Percentiles rank a stretch among this genome's conserved stretches.
phyloP scores from a whole-genome alignment of 495 filamentous ascomycete genomes.

The Delitschia confertaspora region DNA sequence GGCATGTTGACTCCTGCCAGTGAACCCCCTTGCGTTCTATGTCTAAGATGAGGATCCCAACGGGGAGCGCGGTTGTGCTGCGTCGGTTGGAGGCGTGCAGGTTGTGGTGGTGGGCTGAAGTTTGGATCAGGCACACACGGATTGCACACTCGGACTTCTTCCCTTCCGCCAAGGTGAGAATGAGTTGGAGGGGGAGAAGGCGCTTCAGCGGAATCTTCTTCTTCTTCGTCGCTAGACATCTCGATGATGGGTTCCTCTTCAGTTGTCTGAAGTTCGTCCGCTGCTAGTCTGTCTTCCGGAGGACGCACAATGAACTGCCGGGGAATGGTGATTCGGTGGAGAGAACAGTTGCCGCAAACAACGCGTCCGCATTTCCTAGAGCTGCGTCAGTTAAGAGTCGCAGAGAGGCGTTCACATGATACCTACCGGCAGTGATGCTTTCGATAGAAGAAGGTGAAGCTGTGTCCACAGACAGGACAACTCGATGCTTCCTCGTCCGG shows the following conservation, averaged over 20 bases:
- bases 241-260: slow-evolving; percentile 37
- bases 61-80: background rate
- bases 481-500: slow-evolving; percentile 21
- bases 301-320: slow-evolving; percentile 87
- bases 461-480: slow-evolving; percentile 21
- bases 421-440: slow-evolving; percentile 29
- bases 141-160: slow-evolving; percentile 86
- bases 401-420: background rate
- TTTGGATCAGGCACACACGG: slow-evolving; percentile 92
- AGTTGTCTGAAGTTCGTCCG: too few relatives aligned
- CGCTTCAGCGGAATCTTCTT: too few relatives aligned
- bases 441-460: slow-evolving; percentile 23
- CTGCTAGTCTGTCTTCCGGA: slow-evolving; percentile 36
- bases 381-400: slow-evolving; percentile 9
- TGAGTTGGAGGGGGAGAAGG: too few relatives aligned
- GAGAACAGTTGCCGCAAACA: slow-evolving; percentile 84
- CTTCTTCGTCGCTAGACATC: slow-evolving; percentile 32
- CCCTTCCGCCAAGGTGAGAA: slow-evolving; percentile 67
- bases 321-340: slow-evolving; percentile 90
- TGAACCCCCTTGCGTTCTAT: too few relatives aligned
- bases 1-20: too few relatives aligned
- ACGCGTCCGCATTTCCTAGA: slow-evolving; percentile 89
- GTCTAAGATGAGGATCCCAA: too few relatives aligned
- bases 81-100: background rate
- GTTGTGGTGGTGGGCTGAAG: slow-evolving; percentile 46